phyloP scores from a whole-genome alignment of 169 alveolate species.

The Plasmodium malariae region DNA sequence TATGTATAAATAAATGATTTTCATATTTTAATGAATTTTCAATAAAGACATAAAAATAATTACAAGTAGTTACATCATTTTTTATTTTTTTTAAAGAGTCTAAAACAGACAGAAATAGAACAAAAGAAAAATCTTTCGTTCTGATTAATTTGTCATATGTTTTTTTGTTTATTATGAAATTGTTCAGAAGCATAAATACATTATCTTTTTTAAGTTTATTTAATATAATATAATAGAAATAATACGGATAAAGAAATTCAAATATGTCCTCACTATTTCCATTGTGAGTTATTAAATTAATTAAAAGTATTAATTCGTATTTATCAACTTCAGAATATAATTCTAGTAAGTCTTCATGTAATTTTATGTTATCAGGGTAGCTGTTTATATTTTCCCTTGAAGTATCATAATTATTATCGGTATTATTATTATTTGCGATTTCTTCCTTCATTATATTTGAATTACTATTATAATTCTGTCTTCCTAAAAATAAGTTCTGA shows the following conservation, averaged over 20 bases:
- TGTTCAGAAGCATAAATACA: conserved; percentile 67
- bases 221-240: conserved; percentile 39
- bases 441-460: background rate
- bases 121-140: conserved; percentile 26
- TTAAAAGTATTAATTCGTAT: conserved; percentile 69
- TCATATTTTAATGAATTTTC: conserved; percentile 72
- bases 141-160: conserved; percentile 23
- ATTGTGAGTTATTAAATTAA: conserved; percentile 76
- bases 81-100: conserved; percentile 54
- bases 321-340: conserved; percentile 38
- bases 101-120: conserved; percentile 46
- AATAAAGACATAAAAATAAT: conserved; percentile 69
- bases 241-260: conserved; percentile 33
- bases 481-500: conserved; percentile 30
- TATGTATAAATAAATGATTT: conserved; percentile 46
- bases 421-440: background rate
- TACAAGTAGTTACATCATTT: conserved; percentile 45
- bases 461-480: background rate
- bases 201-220: conserved; percentile 23
- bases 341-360: background rate
- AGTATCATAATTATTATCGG: background rate
- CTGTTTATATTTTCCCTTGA: too few species aligned
- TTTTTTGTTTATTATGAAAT: conserved; percentile 55
- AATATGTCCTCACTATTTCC: conserved; percentile 32
- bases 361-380: background rate